Evolutionary conservation across 1,284 basidiomycete genomes (phyloP).

Genomic region (Blastosporella zonata): DNA sequence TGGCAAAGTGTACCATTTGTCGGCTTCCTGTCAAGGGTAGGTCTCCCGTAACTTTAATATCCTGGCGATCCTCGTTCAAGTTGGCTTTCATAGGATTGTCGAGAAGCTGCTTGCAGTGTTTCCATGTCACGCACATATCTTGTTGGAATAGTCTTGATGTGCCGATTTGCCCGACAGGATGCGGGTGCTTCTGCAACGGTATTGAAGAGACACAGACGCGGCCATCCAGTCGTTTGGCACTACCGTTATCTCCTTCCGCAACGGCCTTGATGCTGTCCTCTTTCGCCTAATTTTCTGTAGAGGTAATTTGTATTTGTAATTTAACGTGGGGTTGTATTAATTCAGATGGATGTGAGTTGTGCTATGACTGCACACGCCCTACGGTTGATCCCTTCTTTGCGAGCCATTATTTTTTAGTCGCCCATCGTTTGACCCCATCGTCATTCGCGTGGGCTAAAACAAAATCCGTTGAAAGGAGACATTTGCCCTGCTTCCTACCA

Average conservation of each 20-base stretch:
- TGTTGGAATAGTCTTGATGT: conserved; percentile 55
- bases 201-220: conserved; percentile 21
- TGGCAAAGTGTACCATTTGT: conserved; percentile 68
- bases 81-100: conserved; percentile 54
- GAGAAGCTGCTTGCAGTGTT: conserved; percentile 61
- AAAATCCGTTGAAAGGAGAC: too few relatives aligned
- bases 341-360: too few relatives aligned
- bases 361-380: too few relatives aligned
- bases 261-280: conserved; percentile 6
- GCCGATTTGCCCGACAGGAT: conserved; percentile 58
- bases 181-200: conserved; percentile 55
- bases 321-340: neutral
- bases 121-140: conserved; percentile 63
- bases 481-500: too few relatives aligned
- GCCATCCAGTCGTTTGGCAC: conserved; percentile 19
- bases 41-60: conserved; percentile 17
- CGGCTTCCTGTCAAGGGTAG: conserved; percentile 76
- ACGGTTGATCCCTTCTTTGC: too few relatives aligned
- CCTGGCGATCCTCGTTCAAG: neutral
- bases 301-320: neutral
- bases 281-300: conserved; percentile 6
- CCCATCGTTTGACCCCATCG: too few relatives aligned
- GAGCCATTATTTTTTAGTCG: too few relatives aligned
- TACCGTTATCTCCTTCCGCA: conserved; percentile 11
- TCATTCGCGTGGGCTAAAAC: too few relatives aligned